These are phyloP conservation scores for Vigna hirtella DNA, from an alignment of 306 rosid species.

Conservation along the genomic window DNA sequence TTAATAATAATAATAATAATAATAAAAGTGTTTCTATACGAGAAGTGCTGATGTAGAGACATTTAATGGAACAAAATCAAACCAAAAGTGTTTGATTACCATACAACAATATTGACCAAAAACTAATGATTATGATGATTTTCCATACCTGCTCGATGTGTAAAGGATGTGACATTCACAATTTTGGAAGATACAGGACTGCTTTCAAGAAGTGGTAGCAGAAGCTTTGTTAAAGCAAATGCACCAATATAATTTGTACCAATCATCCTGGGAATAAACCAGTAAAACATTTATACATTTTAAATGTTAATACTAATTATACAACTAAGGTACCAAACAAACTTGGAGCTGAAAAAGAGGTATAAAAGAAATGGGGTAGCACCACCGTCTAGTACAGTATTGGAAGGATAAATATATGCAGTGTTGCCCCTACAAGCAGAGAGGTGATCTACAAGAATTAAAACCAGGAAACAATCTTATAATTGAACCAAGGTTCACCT, in stretches of 20 bases:
- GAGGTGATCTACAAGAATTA: neutral
- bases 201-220: constrained; percentile 75
- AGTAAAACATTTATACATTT: constrained; percentile 27
- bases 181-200: constrained; percentile 77
- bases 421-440: neutral
- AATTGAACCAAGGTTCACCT: neutral
- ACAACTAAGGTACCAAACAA: constrained; percentile 29
- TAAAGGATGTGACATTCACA: constrained; percentile 88
- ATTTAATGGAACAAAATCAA: constrained; percentile 17
- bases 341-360: neutral
- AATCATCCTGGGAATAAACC: constrained; percentile 66
- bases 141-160: constrained; percentile 77
- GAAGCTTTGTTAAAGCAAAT: constrained; percentile 68
- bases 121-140: constrained; percentile 32
- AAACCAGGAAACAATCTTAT: neutral
- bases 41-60: neutral
- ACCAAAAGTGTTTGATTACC: constrained; percentile 35
- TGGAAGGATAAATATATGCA: neutral
- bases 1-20: neutral
- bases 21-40: constrained; percentile 5
- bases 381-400: neutral
- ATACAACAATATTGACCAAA: constrained; percentile 24
- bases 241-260: constrained; percentile 87
- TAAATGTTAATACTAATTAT: constrained; percentile 3
- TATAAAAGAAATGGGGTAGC: neutral